Base-by-base conservation (phyloP, 2,329 filamentous ascomycete species). In the Aspergillus aculeatinus region DNA sequence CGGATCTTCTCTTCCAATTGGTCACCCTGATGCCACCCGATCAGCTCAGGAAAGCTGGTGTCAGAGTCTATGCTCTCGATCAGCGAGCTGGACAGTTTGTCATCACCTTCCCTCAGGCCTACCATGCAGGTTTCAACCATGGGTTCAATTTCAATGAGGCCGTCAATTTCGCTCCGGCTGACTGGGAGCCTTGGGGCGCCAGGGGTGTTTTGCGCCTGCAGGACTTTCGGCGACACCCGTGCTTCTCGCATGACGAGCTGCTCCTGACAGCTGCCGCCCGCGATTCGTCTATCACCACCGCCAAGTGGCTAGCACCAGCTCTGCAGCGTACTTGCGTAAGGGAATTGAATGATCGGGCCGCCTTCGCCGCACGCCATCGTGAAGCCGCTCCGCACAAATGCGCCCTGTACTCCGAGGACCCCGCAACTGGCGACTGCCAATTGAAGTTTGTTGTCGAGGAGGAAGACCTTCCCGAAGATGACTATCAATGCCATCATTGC, bases 81-180 rank as follows among this genome's bases (percentile, higher is more conserved):
- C 95, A 99, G 74, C 86, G 94, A 67, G 95, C 95, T 29, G 95
- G 95, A 5, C 92, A 99, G 72, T 91, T 99, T 65, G 93, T 99
- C 64, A 88, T 99, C 64, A 99, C 95, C 0, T 99, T 97, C 69
- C 95, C 95, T 0, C 91, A 96, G 73, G 95, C 95, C 0, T 99
- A 98, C 69, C 95, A 99, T 73, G 94, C 95, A 5, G 95, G 95
- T 0, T 99, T 99, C 79, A 99, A 99, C 70, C 95, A 99, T 69
- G 95, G 90, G 0, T 99, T 99, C 81, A 99, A 99, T 73, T 96
- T 97, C 77, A 99, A 99, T 68, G 95, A 99, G 75, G 95, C 95
- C 5, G 95, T 99, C 67, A 99, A 99, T 73, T 99, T 99, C 77
- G 95, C 95, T 0, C 95, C 95, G 0, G 83, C 82, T 29, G 95